Evolutionary conservation across 2,329 filamentous ascomycete genomes (phyloP).

Genomic region (Pseudocercospora musae): DNA sequence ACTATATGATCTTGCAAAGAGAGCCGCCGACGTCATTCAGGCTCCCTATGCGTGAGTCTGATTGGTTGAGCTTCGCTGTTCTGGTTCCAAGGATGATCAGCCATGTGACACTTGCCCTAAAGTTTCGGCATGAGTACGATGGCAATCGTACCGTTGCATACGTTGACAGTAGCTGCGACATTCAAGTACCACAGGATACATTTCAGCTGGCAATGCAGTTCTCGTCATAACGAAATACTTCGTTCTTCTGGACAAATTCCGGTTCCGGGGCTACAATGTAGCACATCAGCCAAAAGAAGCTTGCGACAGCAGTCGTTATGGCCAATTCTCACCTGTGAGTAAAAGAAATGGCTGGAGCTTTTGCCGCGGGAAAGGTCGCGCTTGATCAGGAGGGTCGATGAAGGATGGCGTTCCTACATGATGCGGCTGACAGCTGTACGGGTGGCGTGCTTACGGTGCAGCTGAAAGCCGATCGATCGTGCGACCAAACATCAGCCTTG

Average conservation of each 20-base stretch:
- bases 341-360: not conserved
- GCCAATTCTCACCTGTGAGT: not conserved
- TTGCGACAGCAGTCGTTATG: not conserved
- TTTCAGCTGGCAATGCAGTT: not conserved
- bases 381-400: not conserved
- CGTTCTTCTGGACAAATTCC: not conserved
- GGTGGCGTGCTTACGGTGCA: not conserved
- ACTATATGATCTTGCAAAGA: conserved; percentile 33
- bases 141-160: not conserved
- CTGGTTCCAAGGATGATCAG: not conserved
- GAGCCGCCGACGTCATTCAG: conserved; percentile 30
- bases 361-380: not conserved
- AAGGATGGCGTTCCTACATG: not conserved
- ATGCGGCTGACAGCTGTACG: not conserved
- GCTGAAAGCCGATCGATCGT: not conserved
- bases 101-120: not conserved
- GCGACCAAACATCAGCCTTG: not conserved
- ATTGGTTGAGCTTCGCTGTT: not conserved
- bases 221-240: too few relatives aligned
- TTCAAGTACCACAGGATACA: not conserved
- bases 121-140: not conserved
- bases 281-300: not conserved
- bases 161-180: not conserved
- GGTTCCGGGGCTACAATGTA: not conserved
- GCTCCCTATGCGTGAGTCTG: conserved; percentile 6